phyloP scores from a whole-genome alignment of 306 rosid genomes.

The Geum urbanum region DNA sequence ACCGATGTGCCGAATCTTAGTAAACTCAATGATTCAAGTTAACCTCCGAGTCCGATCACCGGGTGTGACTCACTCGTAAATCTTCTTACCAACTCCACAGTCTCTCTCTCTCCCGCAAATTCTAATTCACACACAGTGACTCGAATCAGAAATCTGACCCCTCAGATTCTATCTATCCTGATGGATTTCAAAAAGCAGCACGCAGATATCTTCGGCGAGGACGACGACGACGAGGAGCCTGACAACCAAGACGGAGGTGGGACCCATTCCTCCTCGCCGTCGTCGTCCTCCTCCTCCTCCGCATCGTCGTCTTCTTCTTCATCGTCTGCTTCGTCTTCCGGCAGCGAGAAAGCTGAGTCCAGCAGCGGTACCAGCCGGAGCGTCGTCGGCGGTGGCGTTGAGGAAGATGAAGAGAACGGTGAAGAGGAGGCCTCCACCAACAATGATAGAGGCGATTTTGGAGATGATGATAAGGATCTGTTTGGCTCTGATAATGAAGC shows the following conservation, averaged over 20 bases:
- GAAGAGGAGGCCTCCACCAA: constrained; percentile 45
- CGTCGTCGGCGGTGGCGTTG: constrained; percentile 37
- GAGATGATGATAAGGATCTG: constrained; percentile 63
- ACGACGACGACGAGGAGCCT: constrained; percentile 32
- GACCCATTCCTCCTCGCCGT: constrained; percentile 55
- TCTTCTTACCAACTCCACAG: neutral
- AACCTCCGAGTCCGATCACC: neutral
- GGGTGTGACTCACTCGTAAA: constrained; percentile 2
- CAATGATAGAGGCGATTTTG: constrained; percentile 19
- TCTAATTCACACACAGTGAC: neutral
- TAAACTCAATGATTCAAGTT: too few species aligned
- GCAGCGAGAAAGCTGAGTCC: constrained; percentile 39
- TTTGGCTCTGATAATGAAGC: constrained; percentile 89
- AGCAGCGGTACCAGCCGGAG: constrained; percentile 38
- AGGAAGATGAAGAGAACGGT: constrained; percentile 53
- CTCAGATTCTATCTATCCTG: neutral
- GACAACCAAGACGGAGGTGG: constrained; percentile 47
- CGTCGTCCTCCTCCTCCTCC: constrained; percentile 55
- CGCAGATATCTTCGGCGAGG: constrained; percentile 64
- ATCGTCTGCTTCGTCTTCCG: constrained; percentile 50
- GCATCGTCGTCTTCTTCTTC: constrained; percentile 34
- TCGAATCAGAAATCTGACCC: neutral
- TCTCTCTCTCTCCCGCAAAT: neutral
- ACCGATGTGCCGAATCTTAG: too few species aligned
- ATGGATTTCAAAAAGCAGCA: constrained; percentile 79